Conservation (phyloP, 192 early-diverging fungal species). For the Piromyces sp. region DNA sequence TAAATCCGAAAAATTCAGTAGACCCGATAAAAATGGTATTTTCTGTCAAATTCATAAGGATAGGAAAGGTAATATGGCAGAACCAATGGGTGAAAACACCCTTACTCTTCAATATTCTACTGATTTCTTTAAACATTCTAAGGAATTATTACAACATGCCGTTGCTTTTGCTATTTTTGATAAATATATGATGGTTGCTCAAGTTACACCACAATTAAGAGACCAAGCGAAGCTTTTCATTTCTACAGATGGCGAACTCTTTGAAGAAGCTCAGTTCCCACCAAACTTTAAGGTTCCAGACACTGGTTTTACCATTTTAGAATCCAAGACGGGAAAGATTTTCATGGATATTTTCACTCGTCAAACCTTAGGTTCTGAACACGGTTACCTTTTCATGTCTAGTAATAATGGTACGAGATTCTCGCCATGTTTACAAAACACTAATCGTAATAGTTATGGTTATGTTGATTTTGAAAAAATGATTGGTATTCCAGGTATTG, state of each 20-base stretch:
- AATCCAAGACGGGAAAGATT: slow-evolving; percentile 57
- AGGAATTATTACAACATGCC: not conserved
- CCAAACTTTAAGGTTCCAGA: slow-evolving; percentile 22
- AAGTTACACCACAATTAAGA: not conserved
- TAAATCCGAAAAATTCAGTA: not conserved
- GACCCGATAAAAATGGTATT: not conserved
- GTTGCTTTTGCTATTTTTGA: not conserved
- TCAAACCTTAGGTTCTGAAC: not conserved
- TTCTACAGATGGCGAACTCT: slow-evolving; percentile 54
- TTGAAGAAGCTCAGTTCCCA: slow-evolving; percentile 66
- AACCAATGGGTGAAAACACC: not conserved
- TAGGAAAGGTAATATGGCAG: not conserved
- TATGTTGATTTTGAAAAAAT: slow-evolving; percentile 81
- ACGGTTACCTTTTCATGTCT: slow-evolving; percentile 62
- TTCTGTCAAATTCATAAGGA: not conserved
- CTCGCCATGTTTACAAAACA: slow-evolving; percentile 54
- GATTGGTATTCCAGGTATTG: slow-evolving; percentile 60
- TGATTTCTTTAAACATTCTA: not conserved
- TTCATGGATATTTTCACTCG: slow-evolving; percentile 53
- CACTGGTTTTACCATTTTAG: slow-evolving; percentile 61
- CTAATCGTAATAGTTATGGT: slow-evolving; percentile 59
- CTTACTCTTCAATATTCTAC: not conserved
- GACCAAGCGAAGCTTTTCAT: slow-evolving; percentile 32
- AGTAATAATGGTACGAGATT: slow-evolving; percentile 83
- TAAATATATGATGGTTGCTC: not conserved